Evolutionary conservation across 23 red algal species (phyloP).

Genomic region (Gracilaria domingensis): DNA sequence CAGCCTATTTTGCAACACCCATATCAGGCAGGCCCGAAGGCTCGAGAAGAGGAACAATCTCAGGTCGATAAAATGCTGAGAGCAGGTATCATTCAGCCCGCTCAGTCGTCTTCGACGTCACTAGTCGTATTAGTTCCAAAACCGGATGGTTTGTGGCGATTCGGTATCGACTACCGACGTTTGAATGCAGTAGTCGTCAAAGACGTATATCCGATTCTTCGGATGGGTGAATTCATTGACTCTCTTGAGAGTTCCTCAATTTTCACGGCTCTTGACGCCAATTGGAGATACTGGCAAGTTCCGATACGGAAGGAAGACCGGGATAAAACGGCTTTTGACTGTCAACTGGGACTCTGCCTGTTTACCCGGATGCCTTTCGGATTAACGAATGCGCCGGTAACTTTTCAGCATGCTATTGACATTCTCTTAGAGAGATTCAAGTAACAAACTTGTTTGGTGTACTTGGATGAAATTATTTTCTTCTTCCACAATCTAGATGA

Average conservation of each 20-base stretch:
- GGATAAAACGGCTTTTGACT: not conserved
- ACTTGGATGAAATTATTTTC: slow-evolving; percentile 60
- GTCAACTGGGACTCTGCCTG: not conserved
- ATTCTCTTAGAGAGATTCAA: slow-evolving; percentile 30
- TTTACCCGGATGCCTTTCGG: slow-evolving; percentile 44
- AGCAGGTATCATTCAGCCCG: slow-evolving; percentile 23
- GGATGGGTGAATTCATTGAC: slow-evolving; percentile 28
- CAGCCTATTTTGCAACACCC: not conserved
- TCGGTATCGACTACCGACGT: slow-evolving; percentile 36
- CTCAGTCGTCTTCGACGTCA: not conserved
- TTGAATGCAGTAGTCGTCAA: slow-evolving; percentile 29
- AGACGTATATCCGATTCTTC: slow-evolving; percentile 38
- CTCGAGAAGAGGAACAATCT: not conserved
- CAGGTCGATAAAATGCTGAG: slow-evolving; percentile 25
- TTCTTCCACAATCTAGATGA: slow-evolving; percentile 37
- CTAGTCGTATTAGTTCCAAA: slow-evolving; percentile 46
- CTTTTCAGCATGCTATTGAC: slow-evolving; percentile 44
- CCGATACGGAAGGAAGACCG: slow-evolving; percentile 13
- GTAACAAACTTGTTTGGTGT: slow-evolving; percentile 30
- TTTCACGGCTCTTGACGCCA: slow-evolving; percentile 35
- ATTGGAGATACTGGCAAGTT: slow-evolving; percentile 40
- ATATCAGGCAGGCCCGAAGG: not conserved
- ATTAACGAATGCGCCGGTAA: slow-evolving; percentile 46
- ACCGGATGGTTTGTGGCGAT: slow-evolving; percentile 15
- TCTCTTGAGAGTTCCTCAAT: slow-evolving; percentile 21